These are phyloP conservation scores for Helichrysum umbraculigerum DNA, from an alignment of 129 eudicot genomes.

Conservation along the genomic window DNA sequence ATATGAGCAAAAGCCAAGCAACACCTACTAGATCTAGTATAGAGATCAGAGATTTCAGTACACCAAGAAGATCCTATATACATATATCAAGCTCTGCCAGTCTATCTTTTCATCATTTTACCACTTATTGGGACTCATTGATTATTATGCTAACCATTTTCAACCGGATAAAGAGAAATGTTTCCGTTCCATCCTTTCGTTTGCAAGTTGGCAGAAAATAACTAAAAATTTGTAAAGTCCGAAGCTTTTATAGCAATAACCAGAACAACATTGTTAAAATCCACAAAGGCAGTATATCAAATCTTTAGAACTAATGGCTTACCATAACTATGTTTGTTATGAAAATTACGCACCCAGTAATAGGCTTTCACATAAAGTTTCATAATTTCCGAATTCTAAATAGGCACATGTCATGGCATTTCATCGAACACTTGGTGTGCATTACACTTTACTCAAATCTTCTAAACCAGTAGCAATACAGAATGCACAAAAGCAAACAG, in stretches of 20 bases:
- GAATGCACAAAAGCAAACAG: background rate
- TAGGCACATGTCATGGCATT: slow-evolving; percentile 18
- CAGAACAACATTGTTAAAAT: background rate
- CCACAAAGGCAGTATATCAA: background rate
- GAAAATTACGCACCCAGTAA: background rate
- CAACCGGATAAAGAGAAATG: background rate
- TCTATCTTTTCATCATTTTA: background rate
- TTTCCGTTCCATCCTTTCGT: background rate
- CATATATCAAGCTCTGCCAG: background rate
- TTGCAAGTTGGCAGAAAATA: background rate
- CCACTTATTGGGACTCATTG: background rate
- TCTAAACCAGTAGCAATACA: background rate
- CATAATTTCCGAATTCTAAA: slow-evolving; percentile 10
- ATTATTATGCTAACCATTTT: background rate
- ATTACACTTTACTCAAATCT: slow-evolving; percentile 12
- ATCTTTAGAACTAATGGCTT: background rate
- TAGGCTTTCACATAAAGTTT: background rate
- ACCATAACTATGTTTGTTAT: background rate
- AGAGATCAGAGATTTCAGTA: background rate
- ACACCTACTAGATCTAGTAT: background rate
- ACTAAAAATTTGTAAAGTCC: background rate
- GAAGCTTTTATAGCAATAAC: background rate
- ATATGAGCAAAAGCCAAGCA: background rate
- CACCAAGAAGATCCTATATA: too few species aligned
- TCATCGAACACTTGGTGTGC: slow-evolving; percentile 32